Conservation (phyloP, 768 basidiomycete species). For the Agrocybe pediades region DNA sequence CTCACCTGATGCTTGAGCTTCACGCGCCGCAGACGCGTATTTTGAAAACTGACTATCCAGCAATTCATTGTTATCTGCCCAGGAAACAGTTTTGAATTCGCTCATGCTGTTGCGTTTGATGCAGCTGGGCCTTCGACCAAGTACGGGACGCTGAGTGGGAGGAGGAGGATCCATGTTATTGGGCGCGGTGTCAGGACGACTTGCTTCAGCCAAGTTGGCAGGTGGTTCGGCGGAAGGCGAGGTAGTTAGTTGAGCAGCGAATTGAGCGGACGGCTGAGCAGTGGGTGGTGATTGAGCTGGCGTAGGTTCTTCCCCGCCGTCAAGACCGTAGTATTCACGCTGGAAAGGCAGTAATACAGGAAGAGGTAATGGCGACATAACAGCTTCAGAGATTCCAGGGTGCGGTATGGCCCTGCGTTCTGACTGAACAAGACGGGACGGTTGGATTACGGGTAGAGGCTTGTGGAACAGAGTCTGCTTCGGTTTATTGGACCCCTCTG, state of each 20-base stretch:
- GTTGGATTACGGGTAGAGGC: conserved; percentile 20
- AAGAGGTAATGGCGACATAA: conserved; percentile 42
- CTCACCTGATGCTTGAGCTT: conserved; percentile 40
- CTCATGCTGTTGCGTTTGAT: conserved; percentile 60
- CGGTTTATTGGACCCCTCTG: conserved; percentile 17
- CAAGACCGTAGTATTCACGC: conserved; percentile 31
- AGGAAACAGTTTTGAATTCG: conserved; percentile 70
- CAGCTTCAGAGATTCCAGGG: conserved; percentile 14
- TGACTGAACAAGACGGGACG: conserved; percentile 22
- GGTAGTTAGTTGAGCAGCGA: neutral
- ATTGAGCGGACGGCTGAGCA: neutral
- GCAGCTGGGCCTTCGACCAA: conserved; percentile 53
- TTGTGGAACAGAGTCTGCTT: conserved; percentile 18
- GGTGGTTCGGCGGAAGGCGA: conserved; percentile 1
- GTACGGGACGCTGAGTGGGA: conserved; percentile 14
- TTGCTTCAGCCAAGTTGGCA: conserved; percentile 6
- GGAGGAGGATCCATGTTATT: neutral
- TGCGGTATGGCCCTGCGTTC: conserved; percentile 21
- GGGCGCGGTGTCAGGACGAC: neutral
- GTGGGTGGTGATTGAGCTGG: neutral
- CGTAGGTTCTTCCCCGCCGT: neutral
- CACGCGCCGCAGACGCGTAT: conserved; percentile 39
- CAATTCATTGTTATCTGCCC: conserved; percentile 66
- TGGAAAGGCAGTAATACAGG: conserved; percentile 40
- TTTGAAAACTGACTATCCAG: conserved; percentile 58